Conservation (phyloP, 495 filamentous ascomycete genomes). For the Entonaema liquescens region DNA sequence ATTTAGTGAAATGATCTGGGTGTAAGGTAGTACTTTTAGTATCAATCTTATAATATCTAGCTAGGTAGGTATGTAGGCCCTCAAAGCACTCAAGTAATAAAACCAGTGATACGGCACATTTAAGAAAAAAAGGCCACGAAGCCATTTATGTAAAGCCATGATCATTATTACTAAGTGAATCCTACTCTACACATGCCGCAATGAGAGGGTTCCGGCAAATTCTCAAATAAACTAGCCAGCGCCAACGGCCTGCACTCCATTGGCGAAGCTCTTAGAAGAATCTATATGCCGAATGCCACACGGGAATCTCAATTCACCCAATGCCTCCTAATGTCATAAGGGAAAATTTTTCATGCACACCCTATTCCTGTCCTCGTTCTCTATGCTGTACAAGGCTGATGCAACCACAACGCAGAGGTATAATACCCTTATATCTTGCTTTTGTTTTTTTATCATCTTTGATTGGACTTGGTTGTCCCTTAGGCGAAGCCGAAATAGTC, state of each 20-base stretch:
- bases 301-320: conserved; percentile 15
- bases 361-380: conserved; percentile 19
- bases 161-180: conserved; percentile 22
- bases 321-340: conserved; percentile 8
- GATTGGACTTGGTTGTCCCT: conserved; percentile 27
- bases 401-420: conserved; percentile 17
- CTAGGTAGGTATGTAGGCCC: too few relatives aligned
- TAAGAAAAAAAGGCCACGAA: too few relatives aligned
- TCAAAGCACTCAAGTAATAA: too few relatives aligned
- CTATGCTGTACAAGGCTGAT: conserved; percentile 37
- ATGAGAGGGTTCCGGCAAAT: conserved; percentile 15
- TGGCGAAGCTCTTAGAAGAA: conserved; percentile 18
- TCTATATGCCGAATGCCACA: conserved; percentile 31
- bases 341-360: conserved; percentile 18
- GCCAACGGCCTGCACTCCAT: conserved; percentile 43
- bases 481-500: conserved; percentile 99
- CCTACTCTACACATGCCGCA: conserved; percentile 37
- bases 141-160: conserved; percentile 7
- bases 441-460: background rate
- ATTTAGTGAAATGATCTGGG: too few relatives aligned
- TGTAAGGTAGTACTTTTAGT: too few relatives aligned
- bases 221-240: conserved; percentile 18
- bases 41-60: too few relatives aligned
- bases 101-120: too few relatives aligned
- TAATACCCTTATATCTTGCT: conserved; percentile 1